These are phyloP conservation scores for Lactarius indigo DNA, from an alignment of 768 basidiomycete species.

Conservation along the genomic window DNA sequence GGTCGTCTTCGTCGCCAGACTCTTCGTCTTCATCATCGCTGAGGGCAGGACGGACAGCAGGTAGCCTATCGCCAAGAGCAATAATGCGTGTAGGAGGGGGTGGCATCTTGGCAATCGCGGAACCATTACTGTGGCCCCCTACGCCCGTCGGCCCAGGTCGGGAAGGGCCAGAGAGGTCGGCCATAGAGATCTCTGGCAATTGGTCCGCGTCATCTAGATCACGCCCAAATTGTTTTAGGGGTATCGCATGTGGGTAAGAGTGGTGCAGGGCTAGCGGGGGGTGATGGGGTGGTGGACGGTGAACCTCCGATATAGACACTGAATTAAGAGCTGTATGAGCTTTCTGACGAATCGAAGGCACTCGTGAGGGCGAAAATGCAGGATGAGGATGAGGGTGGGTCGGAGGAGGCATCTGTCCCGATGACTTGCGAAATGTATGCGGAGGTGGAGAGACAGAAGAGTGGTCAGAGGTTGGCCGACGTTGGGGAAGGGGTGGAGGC, in stretches of 20 bases:
- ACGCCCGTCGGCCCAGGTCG: background rate
- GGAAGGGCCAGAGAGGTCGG: background rate
- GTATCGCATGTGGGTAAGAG: background rate
- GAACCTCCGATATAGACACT: background rate
- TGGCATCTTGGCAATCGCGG: conserved; percentile 37
- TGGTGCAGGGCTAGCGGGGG: background rate
- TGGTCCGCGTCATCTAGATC: conserved; percentile 8
- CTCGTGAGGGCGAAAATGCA: conserved; percentile 1
- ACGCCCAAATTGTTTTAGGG: background rate
- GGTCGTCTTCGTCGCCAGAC: conserved; percentile 47
- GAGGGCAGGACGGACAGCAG: conserved; percentile 52
- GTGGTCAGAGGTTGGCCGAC: conserved; percentile 2
- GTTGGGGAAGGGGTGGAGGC: conserved; percentile 14
- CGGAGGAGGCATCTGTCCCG: conserved; percentile 11
- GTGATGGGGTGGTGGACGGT: background rate
- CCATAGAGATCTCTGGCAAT: background rate
- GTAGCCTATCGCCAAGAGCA: conserved; percentile 63
- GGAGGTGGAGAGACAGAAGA: background rate
- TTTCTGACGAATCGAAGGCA: background rate
- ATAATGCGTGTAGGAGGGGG: conserved; percentile 78
- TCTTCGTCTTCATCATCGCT: conserved; percentile 40
- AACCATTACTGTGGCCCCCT: conserved; percentile 3
- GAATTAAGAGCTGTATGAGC: background rate
- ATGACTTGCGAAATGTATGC: background rate
- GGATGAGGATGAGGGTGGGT: conserved; percentile 5